Conservation (phyloP, 1,139 yeast species). For the Lodderomyces orthopsilosis region DNA sequence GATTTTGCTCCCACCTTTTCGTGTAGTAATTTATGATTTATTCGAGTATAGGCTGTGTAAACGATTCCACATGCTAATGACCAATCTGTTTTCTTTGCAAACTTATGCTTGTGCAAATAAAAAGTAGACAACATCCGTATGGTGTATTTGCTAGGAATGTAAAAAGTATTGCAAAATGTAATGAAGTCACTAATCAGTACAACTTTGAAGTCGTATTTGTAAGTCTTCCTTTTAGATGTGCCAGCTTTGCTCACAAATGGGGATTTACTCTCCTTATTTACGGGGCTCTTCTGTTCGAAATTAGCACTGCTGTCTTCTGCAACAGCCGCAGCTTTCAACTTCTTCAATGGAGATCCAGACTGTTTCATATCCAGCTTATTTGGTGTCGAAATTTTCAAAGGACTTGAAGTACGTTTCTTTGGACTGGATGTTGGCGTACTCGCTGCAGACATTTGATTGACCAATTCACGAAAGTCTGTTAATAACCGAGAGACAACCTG, state of each 20-base stretch:
- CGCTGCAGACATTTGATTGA: constrained; percentile 30
- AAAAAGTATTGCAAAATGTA: constrained; percentile 60
- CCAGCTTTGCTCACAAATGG: constrained; percentile 1
- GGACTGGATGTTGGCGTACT: constrained; percentile 30
- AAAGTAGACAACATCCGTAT: constrained; percentile 50
- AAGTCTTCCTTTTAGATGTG: constrained; percentile 9
- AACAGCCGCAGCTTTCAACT: constrained; percentile 8
- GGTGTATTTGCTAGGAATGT: constrained; percentile 55
- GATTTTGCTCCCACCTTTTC: constrained; percentile 49
- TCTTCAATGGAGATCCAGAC: constrained; percentile 14
- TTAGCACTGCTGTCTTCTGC: not conserved
- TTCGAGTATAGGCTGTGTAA: constrained; percentile 54
- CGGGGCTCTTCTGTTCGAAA: not conserved
- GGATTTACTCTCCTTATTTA: not conserved
- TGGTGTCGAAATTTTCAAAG: not conserved
- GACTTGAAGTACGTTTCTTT: constrained; percentile 5
- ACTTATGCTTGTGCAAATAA: constrained; percentile 48
- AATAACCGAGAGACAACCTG: constrained; percentile 39
- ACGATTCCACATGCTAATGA: constrained; percentile 65
- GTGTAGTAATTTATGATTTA: constrained; percentile 47
- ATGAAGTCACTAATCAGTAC: constrained; percentile 51
- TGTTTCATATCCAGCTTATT: constrained; percentile 7
- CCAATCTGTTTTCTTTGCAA: constrained; percentile 59
- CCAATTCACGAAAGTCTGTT: constrained; percentile 41
- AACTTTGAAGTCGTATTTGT: constrained; percentile 25